A percentile compares a stretch with the other conserved stretches of the same genome.
Conservation (phyloP, 495 filamentous ascomycete species). For the Daldinia decipiens region DNA sequence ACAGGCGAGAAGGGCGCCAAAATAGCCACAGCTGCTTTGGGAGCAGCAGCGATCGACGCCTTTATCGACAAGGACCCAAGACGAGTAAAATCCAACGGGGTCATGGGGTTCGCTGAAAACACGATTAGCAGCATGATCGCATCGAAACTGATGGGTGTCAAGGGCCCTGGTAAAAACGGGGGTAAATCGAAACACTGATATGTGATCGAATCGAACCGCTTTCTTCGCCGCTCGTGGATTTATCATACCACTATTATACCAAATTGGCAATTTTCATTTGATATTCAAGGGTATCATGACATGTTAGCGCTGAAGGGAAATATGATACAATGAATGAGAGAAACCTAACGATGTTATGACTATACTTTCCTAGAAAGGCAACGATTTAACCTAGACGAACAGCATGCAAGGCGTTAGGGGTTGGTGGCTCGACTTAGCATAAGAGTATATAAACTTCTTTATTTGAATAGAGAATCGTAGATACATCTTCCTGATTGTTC, state of each 20-base stretch:
- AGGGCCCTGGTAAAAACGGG: conserved; percentile 12
- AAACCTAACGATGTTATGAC: conserved; percentile 27
- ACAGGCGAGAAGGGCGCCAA: conserved; percentile 52
- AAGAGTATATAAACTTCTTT: conserved; percentile 8
- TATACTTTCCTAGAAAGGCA: background rate
- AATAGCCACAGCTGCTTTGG: conserved; percentile 55
- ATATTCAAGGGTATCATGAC: background rate
- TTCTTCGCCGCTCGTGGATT: background rate
- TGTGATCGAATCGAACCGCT: background rate
- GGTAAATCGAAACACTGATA: conserved; percentile 17
- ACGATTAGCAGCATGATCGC: conserved; percentile 46
- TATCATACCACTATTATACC: background rate
- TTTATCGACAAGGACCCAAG: conserved; percentile 49
- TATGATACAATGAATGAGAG: conserved; percentile 1
- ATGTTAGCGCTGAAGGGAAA: conserved; percentile 2
- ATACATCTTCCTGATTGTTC: background rate
- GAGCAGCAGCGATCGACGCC: conserved; percentile 53
- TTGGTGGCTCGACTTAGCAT: conserved; percentile 15
- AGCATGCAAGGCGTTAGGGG: conserved; percentile 24
- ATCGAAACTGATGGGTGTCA: conserved; percentile 43
- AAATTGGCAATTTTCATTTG: background rate
- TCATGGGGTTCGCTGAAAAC: conserved; percentile 46
- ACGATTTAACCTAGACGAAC: conserved; percentile 15
- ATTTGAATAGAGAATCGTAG: conserved; percentile 1
- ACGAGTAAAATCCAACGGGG: conserved; percentile 31